These are phyloP conservation scores for Fraxinus albicans DNA, from an alignment of 305 asterid species.

Conservation along the genomic window DNA sequence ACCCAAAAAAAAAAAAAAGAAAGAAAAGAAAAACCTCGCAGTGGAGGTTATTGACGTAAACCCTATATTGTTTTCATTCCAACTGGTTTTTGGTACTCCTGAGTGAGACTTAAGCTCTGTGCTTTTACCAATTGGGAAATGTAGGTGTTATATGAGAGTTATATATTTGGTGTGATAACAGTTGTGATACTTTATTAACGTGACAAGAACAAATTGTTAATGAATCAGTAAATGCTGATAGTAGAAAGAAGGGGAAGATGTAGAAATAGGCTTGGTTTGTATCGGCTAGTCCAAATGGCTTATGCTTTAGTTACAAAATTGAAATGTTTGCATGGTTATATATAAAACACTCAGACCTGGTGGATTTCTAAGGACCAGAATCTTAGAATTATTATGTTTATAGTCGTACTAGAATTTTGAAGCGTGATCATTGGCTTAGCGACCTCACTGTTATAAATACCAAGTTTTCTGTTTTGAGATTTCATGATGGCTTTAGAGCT, in stretches of 20 bases:
- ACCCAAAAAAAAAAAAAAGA: neutral
- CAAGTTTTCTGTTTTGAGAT: neutral
- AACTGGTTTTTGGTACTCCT: neutral
- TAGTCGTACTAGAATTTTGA: neutral
- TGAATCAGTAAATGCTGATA: neutral
- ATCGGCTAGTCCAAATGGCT: neutral
- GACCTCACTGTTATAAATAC: neutral
- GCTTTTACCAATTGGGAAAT: neutral
- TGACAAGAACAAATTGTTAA: neutral
- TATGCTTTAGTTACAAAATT: neutral
- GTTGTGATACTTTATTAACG: neutral
- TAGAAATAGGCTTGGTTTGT: slow-evolving; percentile 7
- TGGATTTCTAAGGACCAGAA: neutral
- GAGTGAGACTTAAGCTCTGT: neutral
- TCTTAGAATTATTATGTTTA: neutral
- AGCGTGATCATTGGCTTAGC: neutral
- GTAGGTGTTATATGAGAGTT: neutral
- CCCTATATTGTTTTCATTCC: neutral
- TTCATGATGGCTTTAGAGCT: neutral
- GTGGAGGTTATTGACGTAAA: neutral
- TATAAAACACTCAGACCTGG: neutral
- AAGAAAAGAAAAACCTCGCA: neutral
- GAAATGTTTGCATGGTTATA: slow-evolving; percentile 5
- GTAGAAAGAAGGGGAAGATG: neutral
- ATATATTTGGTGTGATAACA: neutral